Evolutionary conservation across 2,329 filamentous ascomycete genomes (phyloP).

Genomic region (Pseudocercospora musae): DNA sequence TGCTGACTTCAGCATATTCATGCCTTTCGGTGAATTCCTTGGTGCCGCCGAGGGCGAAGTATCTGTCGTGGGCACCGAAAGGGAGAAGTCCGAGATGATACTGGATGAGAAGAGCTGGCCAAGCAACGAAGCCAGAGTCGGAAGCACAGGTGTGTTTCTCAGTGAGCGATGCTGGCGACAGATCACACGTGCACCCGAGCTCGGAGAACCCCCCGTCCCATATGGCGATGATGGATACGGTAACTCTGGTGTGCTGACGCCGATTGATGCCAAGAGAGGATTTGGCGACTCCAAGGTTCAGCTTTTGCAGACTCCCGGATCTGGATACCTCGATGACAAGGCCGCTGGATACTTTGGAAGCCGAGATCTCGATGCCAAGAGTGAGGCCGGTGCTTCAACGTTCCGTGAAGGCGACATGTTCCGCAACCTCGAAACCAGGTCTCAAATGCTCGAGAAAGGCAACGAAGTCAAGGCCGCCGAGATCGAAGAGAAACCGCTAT

Average conservation of each 20-base stretch:
- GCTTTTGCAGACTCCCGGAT: constrained; percentile 53
- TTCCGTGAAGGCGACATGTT: constrained; percentile 96
- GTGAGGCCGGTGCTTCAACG: constrained; percentile 87
- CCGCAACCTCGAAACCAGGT: constrained; percentile 87
- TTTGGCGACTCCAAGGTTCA: constrained; percentile 61
- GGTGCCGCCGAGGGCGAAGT: constrained; percentile 81
- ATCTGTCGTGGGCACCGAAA: constrained; percentile 84
- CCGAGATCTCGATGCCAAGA: constrained; percentile 76
- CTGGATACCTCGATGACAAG: constrained; percentile 68
- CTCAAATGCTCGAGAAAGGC: constrained; percentile 91
- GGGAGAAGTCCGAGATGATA: constrained; percentile 86
- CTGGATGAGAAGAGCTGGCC: constrained; percentile 92
- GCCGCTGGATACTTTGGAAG: constrained; percentile 77
- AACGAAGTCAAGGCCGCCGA: constrained; percentile 88
- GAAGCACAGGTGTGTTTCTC: constrained; percentile 89
- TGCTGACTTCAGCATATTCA: constrained; percentile 91
- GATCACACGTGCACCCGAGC: constrained; percentile 70
- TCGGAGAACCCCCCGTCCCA: constrained; percentile 54
- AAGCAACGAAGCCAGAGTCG: constrained; percentile 82
- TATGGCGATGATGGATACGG: constrained; percentile 54
- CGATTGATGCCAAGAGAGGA: constrained; percentile 49
- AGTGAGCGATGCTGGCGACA: constrained; percentile 96
- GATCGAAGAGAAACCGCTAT: constrained; percentile 78
- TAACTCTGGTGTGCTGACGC: constrained; percentile 58
- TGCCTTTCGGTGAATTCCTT: constrained; percentile 94